A percentile compares a stretch with the other conserved stretches of the same genome.
These are phyloP conservation scores for Moesziomyces sp. DNA, from an alignment of 1,284 basidiomycete species.

Conservation along the genomic window DNA sequence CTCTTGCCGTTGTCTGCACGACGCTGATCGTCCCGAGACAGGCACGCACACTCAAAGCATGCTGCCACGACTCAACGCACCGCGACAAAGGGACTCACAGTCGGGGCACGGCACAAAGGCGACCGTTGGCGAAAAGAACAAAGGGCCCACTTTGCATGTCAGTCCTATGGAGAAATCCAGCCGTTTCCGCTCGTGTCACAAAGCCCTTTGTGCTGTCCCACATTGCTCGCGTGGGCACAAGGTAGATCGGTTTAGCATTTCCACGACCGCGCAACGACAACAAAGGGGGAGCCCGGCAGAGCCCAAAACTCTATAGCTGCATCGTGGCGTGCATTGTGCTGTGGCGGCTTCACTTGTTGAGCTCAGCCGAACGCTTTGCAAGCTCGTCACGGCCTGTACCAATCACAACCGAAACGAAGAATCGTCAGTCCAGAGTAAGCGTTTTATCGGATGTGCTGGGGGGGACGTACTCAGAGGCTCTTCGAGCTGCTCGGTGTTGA, in stretches of 20 bases:
- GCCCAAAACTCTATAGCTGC: not conserved
- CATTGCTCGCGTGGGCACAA: too few species aligned
- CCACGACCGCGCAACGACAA: not conserved
- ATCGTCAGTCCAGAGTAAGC: too few species aligned
- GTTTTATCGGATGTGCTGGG: too few species aligned
- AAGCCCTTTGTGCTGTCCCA: too few species aligned
- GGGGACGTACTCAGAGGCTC: slow-evolving; percentile 28
- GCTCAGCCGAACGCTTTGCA: slow-evolving; percentile 55
- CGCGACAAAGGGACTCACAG: too few species aligned
- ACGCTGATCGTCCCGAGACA: too few species aligned
- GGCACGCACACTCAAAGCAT: too few species aligned
- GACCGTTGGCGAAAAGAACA: not conserved
- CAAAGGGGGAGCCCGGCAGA: slow-evolving; percentile 8
- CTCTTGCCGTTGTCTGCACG: too few species aligned
- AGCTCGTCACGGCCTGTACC: slow-evolving; percentile 43
- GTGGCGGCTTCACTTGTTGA: slow-evolving; percentile 40
- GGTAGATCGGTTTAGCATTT: too few species aligned
- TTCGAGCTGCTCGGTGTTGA: slow-evolving; percentile 36
- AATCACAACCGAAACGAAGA: not conserved
- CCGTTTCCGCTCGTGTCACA: too few species aligned
- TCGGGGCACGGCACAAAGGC: not conserved
- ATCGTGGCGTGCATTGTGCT: not conserved
- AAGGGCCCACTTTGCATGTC: not conserved
- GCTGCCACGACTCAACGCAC: too few species aligned
- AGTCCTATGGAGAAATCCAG: too few species aligned